Evolutionary conservation across 768 basidiomycete genomes (phyloP).

Genomic region (Phanerodontia chrysosporium): DNA sequence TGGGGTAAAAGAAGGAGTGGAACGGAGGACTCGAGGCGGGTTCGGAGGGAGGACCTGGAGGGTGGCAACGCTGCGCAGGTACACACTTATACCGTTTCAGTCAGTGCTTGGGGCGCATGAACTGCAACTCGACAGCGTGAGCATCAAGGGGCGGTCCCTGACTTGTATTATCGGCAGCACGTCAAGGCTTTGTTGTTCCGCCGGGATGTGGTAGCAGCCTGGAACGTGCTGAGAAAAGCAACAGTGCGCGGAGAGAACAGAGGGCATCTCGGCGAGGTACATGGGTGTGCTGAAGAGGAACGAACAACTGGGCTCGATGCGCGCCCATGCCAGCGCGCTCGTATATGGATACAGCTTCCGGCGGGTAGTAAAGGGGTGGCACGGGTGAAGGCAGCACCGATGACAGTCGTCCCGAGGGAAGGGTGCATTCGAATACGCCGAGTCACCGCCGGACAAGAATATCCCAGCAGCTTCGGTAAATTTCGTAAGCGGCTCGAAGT

Average conservation of each 20-base stretch:
- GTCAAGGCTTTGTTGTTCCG: not conserved
- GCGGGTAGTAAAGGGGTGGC: not conserved
- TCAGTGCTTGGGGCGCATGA: not conserved
- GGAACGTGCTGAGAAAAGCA: not conserved
- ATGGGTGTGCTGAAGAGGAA: not conserved
- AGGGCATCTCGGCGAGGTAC: not conserved
- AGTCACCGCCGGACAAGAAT: not conserved
- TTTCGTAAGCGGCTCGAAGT: not conserved
- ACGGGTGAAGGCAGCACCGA: not conserved
- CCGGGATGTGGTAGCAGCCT: not conserved
- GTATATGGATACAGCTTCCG: not conserved
- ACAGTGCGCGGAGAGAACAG: not conserved
- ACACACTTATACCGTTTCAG: not conserved
- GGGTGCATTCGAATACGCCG: not conserved
- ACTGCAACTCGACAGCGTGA: not conserved
- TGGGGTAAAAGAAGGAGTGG: conserved; percentile 2
- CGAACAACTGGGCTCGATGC: not conserved
- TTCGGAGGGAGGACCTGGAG: not conserved
- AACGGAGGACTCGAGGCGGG: not conserved
- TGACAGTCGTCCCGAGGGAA: not conserved
- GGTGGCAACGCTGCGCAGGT: not conserved
- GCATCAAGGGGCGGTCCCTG: not conserved
- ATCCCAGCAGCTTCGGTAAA: not conserved
- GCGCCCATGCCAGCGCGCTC: not conserved
- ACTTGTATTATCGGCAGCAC: not conserved